Conservation (phyloP, 208 protist genomes). For the Wallacemonas sp. region DNA sequence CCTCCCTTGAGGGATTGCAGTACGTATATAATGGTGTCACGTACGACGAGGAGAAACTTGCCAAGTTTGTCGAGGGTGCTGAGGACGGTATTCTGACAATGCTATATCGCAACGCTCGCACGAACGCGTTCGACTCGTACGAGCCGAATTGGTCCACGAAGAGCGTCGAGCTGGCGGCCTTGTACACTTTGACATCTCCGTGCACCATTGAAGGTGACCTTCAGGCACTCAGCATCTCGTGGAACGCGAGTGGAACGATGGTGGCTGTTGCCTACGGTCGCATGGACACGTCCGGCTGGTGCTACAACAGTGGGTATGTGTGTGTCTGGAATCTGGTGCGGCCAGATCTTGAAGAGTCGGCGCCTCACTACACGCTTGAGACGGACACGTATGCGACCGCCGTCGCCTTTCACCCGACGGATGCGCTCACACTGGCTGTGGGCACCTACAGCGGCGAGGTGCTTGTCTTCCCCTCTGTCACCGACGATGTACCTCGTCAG, state of each 20-base stretch:
- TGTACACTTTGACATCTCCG: constrained; percentile 70
- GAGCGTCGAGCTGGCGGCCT: constrained; percentile 49
- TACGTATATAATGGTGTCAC: constrained; percentile 69
- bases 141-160: constrained; percentile 77
- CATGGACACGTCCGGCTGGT: constrained; percentile 87
- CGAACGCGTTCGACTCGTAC: constrained; percentile 80
- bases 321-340: constrained; percentile 81
- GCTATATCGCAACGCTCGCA: constrained; percentile 70
- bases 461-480: constrained; percentile 62
- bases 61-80: constrained; percentile 53
- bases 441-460: constrained; percentile 91
- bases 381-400: constrained; percentile 74
- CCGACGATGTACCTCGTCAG: constrained; percentile 34
- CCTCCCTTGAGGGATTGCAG: constrained; percentile 69
- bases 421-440: constrained; percentile 70
- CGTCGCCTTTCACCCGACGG: constrained; percentile 85
- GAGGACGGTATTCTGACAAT: constrained; percentile 59
- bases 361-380: constrained; percentile 77
- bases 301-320: constrained; percentile 76
- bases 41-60: constrained; percentile 59
- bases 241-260: constrained; percentile 83
- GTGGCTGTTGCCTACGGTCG: constrained; percentile 86
- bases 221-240: constrained; percentile 73
- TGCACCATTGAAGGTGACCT: constrained; percentile 56
- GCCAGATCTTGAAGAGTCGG: constrained; percentile 49